Percentiles rank a stretch among this genome's conserved stretches.
Evolutionary conservation across 176 grass and related monocot genomes (phyloP).

Genomic region (Carex cristatella): DNA sequence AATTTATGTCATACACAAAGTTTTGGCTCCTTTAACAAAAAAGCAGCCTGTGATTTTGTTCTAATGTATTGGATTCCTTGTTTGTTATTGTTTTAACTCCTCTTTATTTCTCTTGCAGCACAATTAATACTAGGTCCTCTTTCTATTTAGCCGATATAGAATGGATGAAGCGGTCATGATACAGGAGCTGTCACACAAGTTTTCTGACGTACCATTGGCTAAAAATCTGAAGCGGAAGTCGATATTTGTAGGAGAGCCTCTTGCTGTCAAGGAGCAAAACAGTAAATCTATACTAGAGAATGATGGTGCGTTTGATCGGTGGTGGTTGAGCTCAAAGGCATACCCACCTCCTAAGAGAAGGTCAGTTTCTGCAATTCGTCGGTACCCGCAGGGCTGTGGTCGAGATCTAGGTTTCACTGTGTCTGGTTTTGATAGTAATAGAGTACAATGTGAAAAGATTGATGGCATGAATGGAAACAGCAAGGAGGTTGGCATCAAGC

Average conservation of each 20-base stretch:
- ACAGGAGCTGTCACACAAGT: neutral
- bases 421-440: neutral
- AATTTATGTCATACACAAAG: neutral
- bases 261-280: neutral
- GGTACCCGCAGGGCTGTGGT: neutral
- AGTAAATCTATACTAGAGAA: neutral
- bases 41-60: neutral
- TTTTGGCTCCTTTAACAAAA: neutral
- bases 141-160: neutral
- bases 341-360: constrained; percentile 9
- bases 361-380: neutral
- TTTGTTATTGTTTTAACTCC: no score
- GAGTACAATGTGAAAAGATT: neutral
- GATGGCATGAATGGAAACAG: neutral
- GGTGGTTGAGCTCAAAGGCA: neutral
- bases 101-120: neutral
- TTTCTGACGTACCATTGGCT: neutral
- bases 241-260: neutral
- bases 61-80: neutral
- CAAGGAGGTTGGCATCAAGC: neutral
- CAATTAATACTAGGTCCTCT: neutral
- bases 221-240: constrained; percentile 4
- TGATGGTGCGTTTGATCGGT: neutral
- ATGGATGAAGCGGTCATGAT: neutral
- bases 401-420: neutral